Conservation (phyloP, 1,284 basidiomycete species). For the Veloporphyrellus conicus region DNA sequence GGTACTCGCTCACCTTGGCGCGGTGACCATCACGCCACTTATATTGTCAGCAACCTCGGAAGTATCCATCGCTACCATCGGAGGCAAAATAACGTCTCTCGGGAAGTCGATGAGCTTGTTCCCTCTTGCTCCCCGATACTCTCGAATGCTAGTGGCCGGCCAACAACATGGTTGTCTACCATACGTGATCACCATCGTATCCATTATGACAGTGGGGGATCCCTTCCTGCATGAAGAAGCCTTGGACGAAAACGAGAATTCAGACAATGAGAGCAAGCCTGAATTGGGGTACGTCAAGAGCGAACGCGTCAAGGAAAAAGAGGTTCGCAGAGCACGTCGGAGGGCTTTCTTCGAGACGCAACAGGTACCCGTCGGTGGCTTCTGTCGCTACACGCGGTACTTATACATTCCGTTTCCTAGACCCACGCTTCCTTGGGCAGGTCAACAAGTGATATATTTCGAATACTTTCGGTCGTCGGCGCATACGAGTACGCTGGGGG, state of each 20-base stretch:
- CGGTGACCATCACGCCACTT: constrained; percentile 51
- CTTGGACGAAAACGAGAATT: constrained; percentile 46
- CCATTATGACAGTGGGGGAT: constrained; percentile 91
- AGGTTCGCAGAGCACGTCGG: constrained; percentile 59
- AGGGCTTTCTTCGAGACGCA: constrained; percentile 80
- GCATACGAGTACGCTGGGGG: constrained; percentile 92
- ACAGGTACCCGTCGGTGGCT: constrained; percentile 47
- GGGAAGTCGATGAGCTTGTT: constrained; percentile 91
- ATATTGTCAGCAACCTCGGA: constrained; percentile 22
- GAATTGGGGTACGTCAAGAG: constrained; percentile 55
- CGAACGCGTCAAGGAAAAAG: constrained; percentile 61
- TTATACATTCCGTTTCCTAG: constrained; percentile 39
- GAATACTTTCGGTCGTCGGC: constrained; percentile 86
- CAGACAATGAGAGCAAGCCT: constrained; percentile 43
- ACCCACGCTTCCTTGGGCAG: constrained; percentile 78
- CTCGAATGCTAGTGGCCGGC: constrained; percentile 91
- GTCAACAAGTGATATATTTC: constrained; percentile 86
- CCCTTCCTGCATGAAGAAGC: constrained; percentile 88
- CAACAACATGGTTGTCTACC: constrained; percentile 89
- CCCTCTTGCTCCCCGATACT: constrained; percentile 89
- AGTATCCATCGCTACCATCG: constrained; percentile 30
- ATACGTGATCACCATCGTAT: constrained; percentile 89
- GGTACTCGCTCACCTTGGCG: constrained; percentile 79
- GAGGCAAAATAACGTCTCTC: constrained; percentile 78
- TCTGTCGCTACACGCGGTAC: background rate